Conservation (phyloP, 108 stramenopile species). For the Skeletonema tropicum region DNA sequence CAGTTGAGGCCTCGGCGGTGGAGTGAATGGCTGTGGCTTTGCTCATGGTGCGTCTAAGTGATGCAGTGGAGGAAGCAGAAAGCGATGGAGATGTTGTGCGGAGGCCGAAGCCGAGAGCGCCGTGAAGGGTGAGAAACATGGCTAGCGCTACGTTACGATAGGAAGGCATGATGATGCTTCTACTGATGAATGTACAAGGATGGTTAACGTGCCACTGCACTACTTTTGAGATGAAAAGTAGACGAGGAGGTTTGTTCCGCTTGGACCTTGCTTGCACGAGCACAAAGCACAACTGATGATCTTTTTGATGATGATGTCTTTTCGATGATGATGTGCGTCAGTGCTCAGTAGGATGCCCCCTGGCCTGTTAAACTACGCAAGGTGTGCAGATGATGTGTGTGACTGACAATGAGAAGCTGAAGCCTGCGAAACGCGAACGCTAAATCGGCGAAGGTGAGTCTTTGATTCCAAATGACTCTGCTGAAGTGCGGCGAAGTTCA, state of each 20-base stretch:
- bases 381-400: neutral
- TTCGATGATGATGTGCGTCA: neutral
- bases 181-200: neutral
- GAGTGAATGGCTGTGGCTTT: constrained; percentile 18
- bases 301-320: neutral
- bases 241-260: neutral
- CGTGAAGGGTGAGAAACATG: constrained; percentile 43
- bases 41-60: constrained; percentile 20
- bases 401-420: too few species aligned
- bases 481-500: too few species aligned
- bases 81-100: constrained; percentile 6
- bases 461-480: too few species aligned
- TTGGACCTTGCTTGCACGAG: neutral
- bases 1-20: constrained; percentile 24
- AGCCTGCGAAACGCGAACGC: neutral
- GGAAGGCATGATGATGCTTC: constrained; percentile 3
- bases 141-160: constrained; percentile 30
- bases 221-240: neutral
- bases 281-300: neutral
- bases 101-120: constrained; percentile 29
- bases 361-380: neutral
- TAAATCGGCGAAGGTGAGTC: too few species aligned
- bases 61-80: neutral
- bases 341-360: neutral
- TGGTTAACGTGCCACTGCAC: neutral